Base-by-base conservation (phyloP, 495 filamentous ascomycete species). In the Podospora australis region DNA sequence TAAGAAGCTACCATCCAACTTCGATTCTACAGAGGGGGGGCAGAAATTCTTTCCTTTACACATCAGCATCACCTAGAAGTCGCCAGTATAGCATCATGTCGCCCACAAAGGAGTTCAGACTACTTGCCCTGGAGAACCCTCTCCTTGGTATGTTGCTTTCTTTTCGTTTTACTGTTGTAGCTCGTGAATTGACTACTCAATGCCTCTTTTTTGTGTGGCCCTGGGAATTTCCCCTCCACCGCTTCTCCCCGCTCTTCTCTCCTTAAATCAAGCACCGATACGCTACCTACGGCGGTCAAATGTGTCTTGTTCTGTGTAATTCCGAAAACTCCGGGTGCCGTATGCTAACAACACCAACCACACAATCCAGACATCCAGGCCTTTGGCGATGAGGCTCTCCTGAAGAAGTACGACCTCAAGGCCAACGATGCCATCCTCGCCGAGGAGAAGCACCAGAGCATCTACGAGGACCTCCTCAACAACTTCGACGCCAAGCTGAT, bases 391-490 rank as follows among this genome's bases (percentile, higher is more conserved):
- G 77, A 83, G 56, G 79, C 80, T 14, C 78, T 99, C 21, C 83
- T 97, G 39, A 72, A 90, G 48, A 92, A 95, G 74, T 99, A 99
- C 66, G 80, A 76, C 30, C 78, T 99, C 54, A 96, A 97, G 73
- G 72, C 81, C 64, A 95, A 99, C 73, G 91, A 96, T 69, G 92
- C 94, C 49, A 97, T 99, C 68, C 86, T 99, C 45, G 91, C 91
- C 24, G 89, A 94, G 68, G 79, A 86, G 45, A 84, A 95, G 73
- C 92, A 97, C 73, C 75, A 83, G 65, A 77, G 75, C 46, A 70
- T 99, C 66, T 97, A 91, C 67, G 89, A 96, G 59, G 94, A 99
- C 55, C 79, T 97, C 52, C 75, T 96, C 50, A 79, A 84, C 55
- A 83, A 86, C 76, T 83, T 79, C 63, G 79, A 90, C 56, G 90